phyloP scores from a whole-genome alignment of 345 rosid species.

The Eucalyptus polybractea region DNA sequence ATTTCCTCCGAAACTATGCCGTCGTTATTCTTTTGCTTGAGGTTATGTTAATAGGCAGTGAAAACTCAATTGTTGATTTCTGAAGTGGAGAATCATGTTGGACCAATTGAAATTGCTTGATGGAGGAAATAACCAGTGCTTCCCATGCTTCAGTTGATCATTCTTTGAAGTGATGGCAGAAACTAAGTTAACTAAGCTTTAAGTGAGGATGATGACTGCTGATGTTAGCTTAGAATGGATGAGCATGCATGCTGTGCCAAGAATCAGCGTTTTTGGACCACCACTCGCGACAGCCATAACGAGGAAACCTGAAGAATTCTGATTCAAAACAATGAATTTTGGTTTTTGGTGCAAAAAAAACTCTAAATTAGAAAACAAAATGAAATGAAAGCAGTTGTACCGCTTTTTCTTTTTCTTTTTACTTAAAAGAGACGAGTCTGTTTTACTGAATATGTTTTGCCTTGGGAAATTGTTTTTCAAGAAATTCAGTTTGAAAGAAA shows the following conservation, averaged over 20 bases:
- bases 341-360: too few relatives aligned
- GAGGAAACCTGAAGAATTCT: background rate
- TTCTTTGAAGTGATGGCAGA: background rate
- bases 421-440: background rate
- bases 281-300: background rate
- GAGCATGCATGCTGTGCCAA: background rate
- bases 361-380: background rate
- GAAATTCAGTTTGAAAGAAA: background rate
- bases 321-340: background rate
- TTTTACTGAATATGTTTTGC: background rate
- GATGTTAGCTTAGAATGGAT: background rate
- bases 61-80: background rate
- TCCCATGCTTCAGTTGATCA: background rate
- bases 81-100: background rate
- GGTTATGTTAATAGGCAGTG: background rate
- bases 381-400: background rate
- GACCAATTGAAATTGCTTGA: background rate
- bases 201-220: background rate
- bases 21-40: background rate
- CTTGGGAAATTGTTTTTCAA: background rate
- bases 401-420: background rate
- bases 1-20: background rate
- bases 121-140: background rate
- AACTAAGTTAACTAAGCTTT: background rate
- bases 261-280: background rate